A percentile compares a stretch with the other conserved stretches of the same genome.
These are phyloP conservation scores for Nevesoporus exiguus DNA, from an alignment of 768 basidiomycete species.

Conservation along the genomic window DNA sequence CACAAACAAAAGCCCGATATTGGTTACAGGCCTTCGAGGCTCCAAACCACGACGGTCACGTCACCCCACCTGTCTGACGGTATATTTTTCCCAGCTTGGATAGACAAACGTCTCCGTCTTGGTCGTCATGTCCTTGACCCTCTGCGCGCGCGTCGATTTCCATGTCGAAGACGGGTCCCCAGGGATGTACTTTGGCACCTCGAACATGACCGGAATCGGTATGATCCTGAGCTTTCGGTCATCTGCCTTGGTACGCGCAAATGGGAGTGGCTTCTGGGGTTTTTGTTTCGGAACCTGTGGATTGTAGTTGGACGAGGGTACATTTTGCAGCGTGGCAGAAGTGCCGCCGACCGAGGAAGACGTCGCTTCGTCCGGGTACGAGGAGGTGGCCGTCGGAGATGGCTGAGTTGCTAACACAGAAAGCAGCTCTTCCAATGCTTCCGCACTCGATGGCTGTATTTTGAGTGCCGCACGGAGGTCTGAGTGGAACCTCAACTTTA, in stretches of 20 bases:
- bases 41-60: neutral
- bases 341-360: conserved; percentile 29
- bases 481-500: conserved; percentile 22
- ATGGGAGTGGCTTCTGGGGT: conserved; percentile 47
- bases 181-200: conserved; percentile 26
- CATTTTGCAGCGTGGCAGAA: conserved; percentile 9
- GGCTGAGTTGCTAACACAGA: conserved; percentile 33
- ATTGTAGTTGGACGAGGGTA: conserved; percentile 22
- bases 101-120: conserved; percentile 47
- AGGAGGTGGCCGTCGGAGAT: conserved; percentile 4
- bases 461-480: conserved; percentile 60
- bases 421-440: conserved; percentile 56
- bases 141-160: conserved; percentile 29
- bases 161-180: conserved; percentile 20
- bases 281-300: conserved; percentile 42
- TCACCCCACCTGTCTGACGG: conserved; percentile 40
- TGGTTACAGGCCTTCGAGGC: neutral
- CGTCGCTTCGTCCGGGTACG: conserved; percentile 21
- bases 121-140: conserved; percentile 28
- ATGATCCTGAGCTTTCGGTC: conserved; percentile 52
- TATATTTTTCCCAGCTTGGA: conserved; percentile 67
- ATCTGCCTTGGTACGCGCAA: conserved; percentile 48
- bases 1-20: neutral
- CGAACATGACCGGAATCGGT: conserved; percentile 42
- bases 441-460: conserved; percentile 60